Evolutionary conservation across 2,329 filamentous ascomycete species (phyloP).

Genomic region (Cadophora luteo-olivacea): DNA sequence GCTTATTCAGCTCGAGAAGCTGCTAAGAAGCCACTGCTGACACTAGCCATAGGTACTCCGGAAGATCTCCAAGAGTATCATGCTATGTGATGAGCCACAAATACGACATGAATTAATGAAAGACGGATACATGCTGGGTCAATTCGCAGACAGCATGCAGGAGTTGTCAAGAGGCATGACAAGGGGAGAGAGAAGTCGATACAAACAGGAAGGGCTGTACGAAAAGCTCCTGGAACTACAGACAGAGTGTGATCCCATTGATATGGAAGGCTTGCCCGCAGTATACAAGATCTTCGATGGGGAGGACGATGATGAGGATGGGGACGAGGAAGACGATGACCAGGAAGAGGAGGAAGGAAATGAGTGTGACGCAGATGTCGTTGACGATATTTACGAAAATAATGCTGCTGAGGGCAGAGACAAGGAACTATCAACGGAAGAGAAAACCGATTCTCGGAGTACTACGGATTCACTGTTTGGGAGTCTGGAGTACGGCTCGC

Average conservation of each 20-base stretch:
- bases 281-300: conserved; percentile 30
- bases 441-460: not conserved
- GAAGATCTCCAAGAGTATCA: conserved; percentile 29
- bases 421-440: not conserved
- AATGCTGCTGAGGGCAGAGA: not conserved
- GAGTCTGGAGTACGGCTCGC: not conserved
- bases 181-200: conserved; percentile 20
- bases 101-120: conserved; percentile 33
- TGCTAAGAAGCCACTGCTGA: not conserved
- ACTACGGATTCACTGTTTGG: not conserved
- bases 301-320: conserved; percentile 16
- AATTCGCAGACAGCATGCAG: conserved; percentile 29
- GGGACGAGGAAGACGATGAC: conserved; percentile 17
- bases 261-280: conserved; percentile 29
- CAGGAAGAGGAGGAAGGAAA: conserved; percentile 12
- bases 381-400: not conserved
- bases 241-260: conserved; percentile 18
- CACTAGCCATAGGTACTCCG: conserved; percentile 12
- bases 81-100: conserved; percentile 27
- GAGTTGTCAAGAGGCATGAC: conserved; percentile 24
- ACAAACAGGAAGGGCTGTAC: conserved; percentile 29
- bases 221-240: conserved; percentile 27
- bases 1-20: not conserved
- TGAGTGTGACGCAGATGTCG: conserved; percentile 4
- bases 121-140: conserved; percentile 27